Evolutionary conservation across 2,329 filamentous ascomycete genomes (phyloP).

Genomic region (Hortaea sp.): DNA sequence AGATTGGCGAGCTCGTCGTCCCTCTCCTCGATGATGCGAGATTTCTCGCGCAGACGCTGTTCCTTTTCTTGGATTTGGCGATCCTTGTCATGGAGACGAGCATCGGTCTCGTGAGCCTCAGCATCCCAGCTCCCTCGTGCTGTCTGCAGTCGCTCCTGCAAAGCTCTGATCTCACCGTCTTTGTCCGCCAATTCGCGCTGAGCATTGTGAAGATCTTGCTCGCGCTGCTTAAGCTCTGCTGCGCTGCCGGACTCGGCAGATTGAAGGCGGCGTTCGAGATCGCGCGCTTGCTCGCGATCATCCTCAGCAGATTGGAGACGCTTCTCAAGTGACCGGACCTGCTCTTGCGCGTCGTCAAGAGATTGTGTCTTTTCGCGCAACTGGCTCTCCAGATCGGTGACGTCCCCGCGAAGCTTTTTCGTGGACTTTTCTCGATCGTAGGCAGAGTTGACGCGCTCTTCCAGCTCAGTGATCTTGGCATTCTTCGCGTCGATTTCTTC

Average conservation of each 20-base stretch:
- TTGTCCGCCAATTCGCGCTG: slow-evolving; percentile 27
- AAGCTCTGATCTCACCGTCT: slow-evolving; percentile 26
- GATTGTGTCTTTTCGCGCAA: slow-evolving; percentile 26
- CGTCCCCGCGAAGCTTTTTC: slow-evolving; percentile 27
- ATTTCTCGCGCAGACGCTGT: slow-evolving; percentile 64
- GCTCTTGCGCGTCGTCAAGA: slow-evolving; percentile 25
- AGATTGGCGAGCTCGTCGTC: slow-evolving; percentile 55
- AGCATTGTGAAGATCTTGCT: slow-evolving; percentile 53
- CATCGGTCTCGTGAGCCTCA: slow-evolving; percentile 27
- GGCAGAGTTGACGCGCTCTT: slow-evolving; percentile 19
- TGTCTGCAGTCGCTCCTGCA: slow-evolving; percentile 27
- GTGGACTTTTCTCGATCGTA: slow-evolving; percentile 27
- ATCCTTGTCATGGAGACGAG: slow-evolving; percentile 28
- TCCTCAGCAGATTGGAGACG: slow-evolving; percentile 17
- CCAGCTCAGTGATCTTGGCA: slow-evolving; percentile 21
- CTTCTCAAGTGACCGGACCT: slow-evolving; percentile 24
- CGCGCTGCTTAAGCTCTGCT: slow-evolving; percentile 19
- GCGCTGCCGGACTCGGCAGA: slow-evolving; percentile 9
- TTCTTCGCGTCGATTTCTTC: slow-evolving; percentile 27
- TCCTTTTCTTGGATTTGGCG: slow-evolving; percentile 60
- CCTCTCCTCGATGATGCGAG: slow-evolving; percentile 59
- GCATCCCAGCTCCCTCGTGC: slow-evolving; percentile 30
- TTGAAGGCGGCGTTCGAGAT: slow-evolving; percentile 9
- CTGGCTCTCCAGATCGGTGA: slow-evolving; percentile 24
- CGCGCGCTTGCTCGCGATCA: slow-evolving; percentile 48